These are phyloP conservation scores for Mycena alexandri DNA, from an alignment of 768 basidiomycete genomes.

Conservation along the genomic window DNA sequence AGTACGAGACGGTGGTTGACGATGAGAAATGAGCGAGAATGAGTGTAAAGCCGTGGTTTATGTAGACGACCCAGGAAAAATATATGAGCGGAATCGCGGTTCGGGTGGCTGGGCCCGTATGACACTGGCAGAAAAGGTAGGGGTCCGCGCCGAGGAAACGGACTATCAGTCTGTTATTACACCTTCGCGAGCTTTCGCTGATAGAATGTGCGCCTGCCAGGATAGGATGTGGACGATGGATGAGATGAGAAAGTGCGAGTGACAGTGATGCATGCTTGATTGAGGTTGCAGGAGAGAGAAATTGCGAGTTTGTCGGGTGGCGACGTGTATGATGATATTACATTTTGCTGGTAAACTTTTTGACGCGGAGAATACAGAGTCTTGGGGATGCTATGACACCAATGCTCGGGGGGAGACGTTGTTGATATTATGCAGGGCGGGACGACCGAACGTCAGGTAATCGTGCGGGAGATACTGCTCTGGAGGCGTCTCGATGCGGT, in stretches of 20 bases:
- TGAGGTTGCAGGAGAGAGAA: constrained; percentile 68
- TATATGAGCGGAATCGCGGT: constrained; percentile 40
- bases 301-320: constrained; percentile 69
- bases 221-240: constrained; percentile 58
- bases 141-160: constrained; percentile 28
- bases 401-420: constrained; percentile 73
- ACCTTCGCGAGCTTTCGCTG: constrained; percentile 42
- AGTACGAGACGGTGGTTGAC: constrained; percentile 61
- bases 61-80: constrained; percentile 37
- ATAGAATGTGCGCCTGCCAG: constrained; percentile 65
- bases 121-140: constrained; percentile 36
- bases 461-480: constrained; percentile 87
- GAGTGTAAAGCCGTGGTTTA: constrained; percentile 39
- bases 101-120: constrained; percentile 38
- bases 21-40: constrained; percentile 37
- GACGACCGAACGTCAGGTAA: constrained; percentile 83
- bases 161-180: constrained; percentile 37
- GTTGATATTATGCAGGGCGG: constrained; percentile 84
- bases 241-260: constrained; percentile 69
- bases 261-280: constrained; percentile 77
- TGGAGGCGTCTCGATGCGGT: constrained; percentile 73
- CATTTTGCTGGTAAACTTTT: constrained; percentile 75
- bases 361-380: constrained; percentile 50
- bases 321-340: constrained; percentile 80
- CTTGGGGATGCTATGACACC: constrained; percentile 65